A percentile compares a stretch with the other conserved stretches of the same genome.
Conservation (phyloP, 73 alveolate species). For the Paramecium biaurelia region DNA sequence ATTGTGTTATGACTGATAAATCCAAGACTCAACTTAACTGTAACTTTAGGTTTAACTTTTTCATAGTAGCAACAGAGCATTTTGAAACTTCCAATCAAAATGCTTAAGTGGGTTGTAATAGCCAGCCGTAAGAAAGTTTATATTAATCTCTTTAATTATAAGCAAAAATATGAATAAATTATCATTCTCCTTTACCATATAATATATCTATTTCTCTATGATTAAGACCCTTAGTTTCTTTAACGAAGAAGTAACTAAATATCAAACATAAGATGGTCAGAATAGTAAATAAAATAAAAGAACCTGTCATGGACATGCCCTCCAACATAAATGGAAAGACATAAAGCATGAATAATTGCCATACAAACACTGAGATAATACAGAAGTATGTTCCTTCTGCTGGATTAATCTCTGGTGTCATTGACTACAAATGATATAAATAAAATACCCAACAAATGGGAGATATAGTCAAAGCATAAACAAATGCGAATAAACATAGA, state of each 20-base stretch:
- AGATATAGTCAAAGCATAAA: not conserved
- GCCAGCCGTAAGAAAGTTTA: too few species aligned
- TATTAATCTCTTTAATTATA: not conserved
- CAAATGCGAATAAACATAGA: not conserved
- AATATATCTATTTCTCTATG: not conserved
- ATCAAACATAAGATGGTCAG: not conserved
- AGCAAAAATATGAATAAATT: not conserved
- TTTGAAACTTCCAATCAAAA: too few species aligned
- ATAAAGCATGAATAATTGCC: slow-evolving; percentile 3
- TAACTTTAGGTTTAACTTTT: too few species aligned
- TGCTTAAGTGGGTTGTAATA: too few species aligned
- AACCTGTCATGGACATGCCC: not conserved
- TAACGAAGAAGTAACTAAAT: not conserved
- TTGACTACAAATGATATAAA: not conserved
- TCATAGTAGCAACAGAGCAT: too few species aligned
- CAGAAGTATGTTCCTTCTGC: not conserved
- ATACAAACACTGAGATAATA: not conserved
- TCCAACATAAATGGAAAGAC: slow-evolving; percentile 18
- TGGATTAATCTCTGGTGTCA: not conserved
- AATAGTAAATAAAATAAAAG: not conserved
- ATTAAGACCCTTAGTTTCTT: not conserved
- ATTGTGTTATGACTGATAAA: too few species aligned
- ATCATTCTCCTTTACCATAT: not conserved
- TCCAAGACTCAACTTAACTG: too few species aligned
- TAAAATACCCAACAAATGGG: not conserved